phyloP scores from a whole-genome alignment of 345 rosid genomes.

The Orychophragmus violaceus region DNA sequence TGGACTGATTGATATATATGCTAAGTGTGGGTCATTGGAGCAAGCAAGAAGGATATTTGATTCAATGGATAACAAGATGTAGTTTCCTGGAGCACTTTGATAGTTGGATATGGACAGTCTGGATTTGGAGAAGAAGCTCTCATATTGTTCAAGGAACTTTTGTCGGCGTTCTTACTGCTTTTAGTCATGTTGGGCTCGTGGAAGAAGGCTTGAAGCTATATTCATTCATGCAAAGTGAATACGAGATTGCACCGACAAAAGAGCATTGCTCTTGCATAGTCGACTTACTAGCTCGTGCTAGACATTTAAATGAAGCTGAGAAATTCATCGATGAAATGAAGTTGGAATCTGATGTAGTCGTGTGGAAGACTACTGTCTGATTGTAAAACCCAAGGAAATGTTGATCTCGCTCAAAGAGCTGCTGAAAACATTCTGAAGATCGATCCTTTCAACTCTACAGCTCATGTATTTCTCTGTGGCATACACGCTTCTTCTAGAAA shows the following conservation, averaged over 20 bases:
- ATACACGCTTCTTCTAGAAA: conserved; percentile 49
- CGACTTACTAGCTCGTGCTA: conserved; percentile 77
- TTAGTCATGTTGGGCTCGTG: conserved; percentile 69
- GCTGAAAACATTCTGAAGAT: conserved; percentile 56
- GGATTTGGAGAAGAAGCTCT: conserved; percentile 71
- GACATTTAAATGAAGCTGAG: conserved; percentile 56
- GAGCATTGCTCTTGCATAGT: conserved; percentile 70
- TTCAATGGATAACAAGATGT: conserved; percentile 46
- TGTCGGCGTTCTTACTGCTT: conserved; percentile 58
- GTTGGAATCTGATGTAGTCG: conserved; percentile 49
- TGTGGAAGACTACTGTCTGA: conserved; percentile 77
- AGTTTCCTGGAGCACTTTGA: conserved; percentile 69
- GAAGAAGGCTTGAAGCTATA: conserved; percentile 64
- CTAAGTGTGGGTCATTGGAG: conserved; percentile 62
- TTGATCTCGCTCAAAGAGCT: conserved; percentile 52
- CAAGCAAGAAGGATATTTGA: conserved; percentile 46
- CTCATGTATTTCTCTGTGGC: conserved; percentile 57
- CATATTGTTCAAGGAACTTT: conserved; percentile 42
- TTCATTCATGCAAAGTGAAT: conserved; percentile 43
- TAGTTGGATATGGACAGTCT: conserved; percentile 72
- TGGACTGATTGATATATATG: conserved; percentile 65
- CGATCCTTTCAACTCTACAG: conserved; percentile 59
- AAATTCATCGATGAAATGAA: conserved; percentile 47
- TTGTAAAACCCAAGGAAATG: conserved; percentile 57
- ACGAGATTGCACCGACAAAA: conserved; percentile 42